These are phyloP conservation scores for Solanum tacnaense DNA, from an alignment of 257 asterid genomes.

Conservation along the genomic window DNA sequence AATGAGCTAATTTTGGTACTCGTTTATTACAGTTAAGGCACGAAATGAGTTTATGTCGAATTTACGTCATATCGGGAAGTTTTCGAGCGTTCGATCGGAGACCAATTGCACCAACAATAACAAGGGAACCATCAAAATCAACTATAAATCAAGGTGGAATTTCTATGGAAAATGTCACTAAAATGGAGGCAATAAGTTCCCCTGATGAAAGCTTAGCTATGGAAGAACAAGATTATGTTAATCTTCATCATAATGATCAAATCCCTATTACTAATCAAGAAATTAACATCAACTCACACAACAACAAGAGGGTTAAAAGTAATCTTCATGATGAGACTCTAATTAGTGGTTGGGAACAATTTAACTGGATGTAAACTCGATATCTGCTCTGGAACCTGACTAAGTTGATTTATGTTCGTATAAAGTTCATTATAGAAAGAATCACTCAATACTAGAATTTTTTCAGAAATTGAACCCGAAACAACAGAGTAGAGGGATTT, in stretches of 20 bases:
- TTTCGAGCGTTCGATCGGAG: slow-evolving; percentile 57
- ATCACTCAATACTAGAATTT: too few relatives aligned
- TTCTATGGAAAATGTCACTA: background rate
- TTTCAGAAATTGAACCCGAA: too few relatives aligned
- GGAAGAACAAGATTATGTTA: background rate
- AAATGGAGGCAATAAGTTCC: background rate
- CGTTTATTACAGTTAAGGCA: slow-evolving; percentile 49
- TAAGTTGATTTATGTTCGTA: background rate
- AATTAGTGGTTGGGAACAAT: background rate
- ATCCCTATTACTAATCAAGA: background rate
- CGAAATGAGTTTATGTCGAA: slow-evolving; percentile 64
- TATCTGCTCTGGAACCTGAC: background rate
- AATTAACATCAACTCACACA: background rate
- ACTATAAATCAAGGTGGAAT: background rate
- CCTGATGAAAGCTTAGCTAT: background rate
- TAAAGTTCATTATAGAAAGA: too few relatives aligned
- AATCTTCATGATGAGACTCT: background rate
- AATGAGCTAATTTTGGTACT: background rate
- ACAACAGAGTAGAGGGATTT: too few relatives aligned
- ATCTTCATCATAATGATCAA: background rate
- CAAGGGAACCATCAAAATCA: background rate
- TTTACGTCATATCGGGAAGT: slow-evolving; percentile 57
- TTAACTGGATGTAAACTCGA: background rate
- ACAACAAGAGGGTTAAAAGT: background rate
- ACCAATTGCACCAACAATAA: slow-evolving; percentile 5